Evolutionary conservation across 352 stramenopile species (phyloP).

Genomic region (Phytophthora citrophthora): DNA sequence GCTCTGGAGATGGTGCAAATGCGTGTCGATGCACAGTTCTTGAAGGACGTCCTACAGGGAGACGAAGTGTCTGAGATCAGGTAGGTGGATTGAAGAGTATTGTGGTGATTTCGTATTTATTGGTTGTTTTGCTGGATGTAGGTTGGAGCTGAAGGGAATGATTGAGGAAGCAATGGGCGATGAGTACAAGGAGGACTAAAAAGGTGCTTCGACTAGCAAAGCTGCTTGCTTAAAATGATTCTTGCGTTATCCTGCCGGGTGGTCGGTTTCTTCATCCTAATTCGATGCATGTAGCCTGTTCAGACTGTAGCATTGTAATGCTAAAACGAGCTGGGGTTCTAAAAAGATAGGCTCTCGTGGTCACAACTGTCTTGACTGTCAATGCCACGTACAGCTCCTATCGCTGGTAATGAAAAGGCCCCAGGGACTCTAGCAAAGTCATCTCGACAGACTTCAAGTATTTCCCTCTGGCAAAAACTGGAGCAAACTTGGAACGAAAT

Average conservation of each 20-base stretch:
- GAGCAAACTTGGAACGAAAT: constrained; percentile 21
- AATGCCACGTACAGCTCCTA: no score
- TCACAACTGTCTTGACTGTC: no score
- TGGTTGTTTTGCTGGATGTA: constrained; percentile 13
- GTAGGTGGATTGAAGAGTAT: constrained; percentile 27
- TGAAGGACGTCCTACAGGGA: constrained; percentile 87
- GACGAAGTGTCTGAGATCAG: constrained; percentile 88
- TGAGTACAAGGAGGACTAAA: constrained; percentile 89
- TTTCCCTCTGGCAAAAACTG: background rate
- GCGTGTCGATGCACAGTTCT: constrained; percentile 83
- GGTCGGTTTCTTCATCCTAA: no score
- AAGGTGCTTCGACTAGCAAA: no score
- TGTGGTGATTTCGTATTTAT: background rate
- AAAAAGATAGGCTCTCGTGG: no score
- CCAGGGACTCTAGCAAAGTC: no score
- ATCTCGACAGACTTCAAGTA: background rate
- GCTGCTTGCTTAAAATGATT: no score
- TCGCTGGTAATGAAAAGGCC: no score
- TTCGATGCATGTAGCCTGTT: no score
- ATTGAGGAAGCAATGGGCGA: constrained; percentile 90
- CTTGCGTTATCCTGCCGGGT: no score
- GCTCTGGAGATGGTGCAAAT: constrained; percentile 96
- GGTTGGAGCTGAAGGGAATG: constrained; percentile 89
- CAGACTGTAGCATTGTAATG: no score
- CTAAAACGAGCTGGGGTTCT: no score